phyloP scores from a whole-genome alignment of 23 red algal species.

The Gracilaria gracilis region DNA sequence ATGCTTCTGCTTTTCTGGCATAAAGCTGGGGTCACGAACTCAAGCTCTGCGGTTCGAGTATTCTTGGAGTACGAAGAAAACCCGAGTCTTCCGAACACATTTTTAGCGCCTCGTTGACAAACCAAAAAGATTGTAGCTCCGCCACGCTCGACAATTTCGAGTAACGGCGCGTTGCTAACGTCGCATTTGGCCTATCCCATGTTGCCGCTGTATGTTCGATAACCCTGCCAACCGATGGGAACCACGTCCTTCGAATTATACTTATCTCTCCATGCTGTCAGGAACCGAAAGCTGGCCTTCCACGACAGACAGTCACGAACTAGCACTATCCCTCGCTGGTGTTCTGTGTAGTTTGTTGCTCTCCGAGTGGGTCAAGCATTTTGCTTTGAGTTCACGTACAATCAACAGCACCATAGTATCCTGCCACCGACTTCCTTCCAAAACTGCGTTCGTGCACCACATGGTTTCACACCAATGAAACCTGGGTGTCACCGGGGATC shows the following conservation, averaged over 20 bases:
- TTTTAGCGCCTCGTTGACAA: not conserved
- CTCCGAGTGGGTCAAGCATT: not conserved
- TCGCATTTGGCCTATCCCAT: not conserved
- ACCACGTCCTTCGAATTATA: conserved; percentile 9
- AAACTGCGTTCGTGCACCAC: not conserved
- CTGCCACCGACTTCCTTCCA: not conserved
- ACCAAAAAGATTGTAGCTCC: not conserved
- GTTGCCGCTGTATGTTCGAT: not conserved
- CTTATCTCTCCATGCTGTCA: not conserved
- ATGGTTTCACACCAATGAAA: conserved; percentile 33
- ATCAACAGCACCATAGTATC: not conserved
- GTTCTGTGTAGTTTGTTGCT: not conserved
- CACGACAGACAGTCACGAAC: conserved; percentile 4
- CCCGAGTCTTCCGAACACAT: not conserved
- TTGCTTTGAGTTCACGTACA: not conserved
- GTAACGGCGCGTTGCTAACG: not conserved
- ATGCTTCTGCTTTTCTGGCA: not conserved
- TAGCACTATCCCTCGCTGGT: not conserved
- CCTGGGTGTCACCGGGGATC: not conserved
- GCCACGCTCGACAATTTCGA: not conserved
- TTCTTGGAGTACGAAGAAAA: too few species aligned
- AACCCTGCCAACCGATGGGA: conserved; percentile 8
- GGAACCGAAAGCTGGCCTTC: not conserved
- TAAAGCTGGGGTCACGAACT: not conserved
- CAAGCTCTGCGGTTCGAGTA: not conserved